Percentiles rank a stretch among this genome's conserved stretches.
phyloP scores from a whole-genome alignment of 2,329 filamentous ascomycete species.

The Apiospora malaysiana region DNA sequence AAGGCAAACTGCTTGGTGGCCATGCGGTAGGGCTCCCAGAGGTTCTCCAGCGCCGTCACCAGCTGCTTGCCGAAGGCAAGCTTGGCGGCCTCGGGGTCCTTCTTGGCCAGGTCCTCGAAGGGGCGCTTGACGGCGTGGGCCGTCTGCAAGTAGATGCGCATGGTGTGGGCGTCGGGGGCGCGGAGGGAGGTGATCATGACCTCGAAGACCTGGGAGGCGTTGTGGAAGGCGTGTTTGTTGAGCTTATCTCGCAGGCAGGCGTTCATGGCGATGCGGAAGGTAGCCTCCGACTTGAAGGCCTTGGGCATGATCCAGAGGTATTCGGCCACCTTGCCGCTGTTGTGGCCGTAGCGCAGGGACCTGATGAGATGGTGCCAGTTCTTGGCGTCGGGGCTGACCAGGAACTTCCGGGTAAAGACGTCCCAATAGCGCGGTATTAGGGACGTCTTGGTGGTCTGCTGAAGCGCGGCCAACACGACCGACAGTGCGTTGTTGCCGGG shows the following conservation, averaged over 20 bases:
- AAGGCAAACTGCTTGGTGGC: conserved; percentile 32
- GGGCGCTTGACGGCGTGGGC: conserved; percentile 55
- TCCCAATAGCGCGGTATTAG: conserved; percentile 82
- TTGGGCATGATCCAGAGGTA: conserved; percentile 63
- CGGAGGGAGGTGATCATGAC: conserved; percentile 58
- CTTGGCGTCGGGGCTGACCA: conserved; percentile 72
- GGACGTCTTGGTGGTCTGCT: conserved; percentile 63
- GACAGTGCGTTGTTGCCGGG: conserved; percentile 68
- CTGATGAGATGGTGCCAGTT: conserved; percentile 75
- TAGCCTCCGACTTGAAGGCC: conserved; percentile 51
- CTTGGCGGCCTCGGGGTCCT: conserved; percentile 44
- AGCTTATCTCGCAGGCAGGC: conserved; percentile 78
- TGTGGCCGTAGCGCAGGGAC: conserved; percentile 68
- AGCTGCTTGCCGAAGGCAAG: conserved; percentile 57
- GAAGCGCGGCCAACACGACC: conserved; percentile 69
- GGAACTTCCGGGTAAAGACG: conserved; percentile 64
- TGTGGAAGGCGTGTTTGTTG: conserved; percentile 71
- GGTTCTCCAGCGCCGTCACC: conserved; percentile 52
- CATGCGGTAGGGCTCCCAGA: conserved; percentile 55
- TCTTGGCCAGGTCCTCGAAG: conserved; percentile 41
- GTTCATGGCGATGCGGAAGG: conserved; percentile 75
- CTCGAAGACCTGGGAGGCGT: conserved; percentile 69
- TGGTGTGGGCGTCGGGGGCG: conserved; percentile 55
- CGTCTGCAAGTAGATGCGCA: conserved; percentile 63
- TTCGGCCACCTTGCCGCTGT: conserved; percentile 65